A percentile compares a stretch with the other conserved stretches of the same genome.
Evolutionary conservation across 2,329 filamentous ascomycete genomes (phyloP).

Genomic region (Graphilbum fragrans): DNA sequence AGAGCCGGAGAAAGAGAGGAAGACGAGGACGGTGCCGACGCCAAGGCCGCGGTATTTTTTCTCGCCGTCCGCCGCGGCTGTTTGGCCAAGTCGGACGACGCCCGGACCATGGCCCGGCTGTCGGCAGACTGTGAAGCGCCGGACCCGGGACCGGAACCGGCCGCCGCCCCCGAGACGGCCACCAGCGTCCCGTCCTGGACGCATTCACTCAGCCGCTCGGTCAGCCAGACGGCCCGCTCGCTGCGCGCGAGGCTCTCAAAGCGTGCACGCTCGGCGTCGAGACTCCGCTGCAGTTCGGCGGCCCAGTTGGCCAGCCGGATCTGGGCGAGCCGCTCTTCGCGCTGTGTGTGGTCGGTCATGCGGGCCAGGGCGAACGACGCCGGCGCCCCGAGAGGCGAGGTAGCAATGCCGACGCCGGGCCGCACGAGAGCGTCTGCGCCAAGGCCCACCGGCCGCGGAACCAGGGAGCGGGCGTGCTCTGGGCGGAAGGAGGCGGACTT

Average conservation of each 20-base stretch:
- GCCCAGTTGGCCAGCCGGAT: slow-evolving; percentile 76
- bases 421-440: too few species aligned
- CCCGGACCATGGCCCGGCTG: too few species aligned
- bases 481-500: slow-evolving; percentile 3
- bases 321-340: slow-evolving; percentile 21
- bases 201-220: slow-evolving; percentile 53
- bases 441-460: too few species aligned
- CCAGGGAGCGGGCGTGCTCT: too few species aligned
- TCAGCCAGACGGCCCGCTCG: slow-evolving; percentile 58
- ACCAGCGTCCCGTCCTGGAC: slow-evolving; percentile 52
- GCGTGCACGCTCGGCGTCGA: slow-evolving; percentile 59
- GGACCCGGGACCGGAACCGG: not conserved
- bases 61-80: too few species aligned
- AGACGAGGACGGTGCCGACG: too few species aligned
- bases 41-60: too few species aligned
- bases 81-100: too few species aligned
- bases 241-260: slow-evolving; percentile 51
- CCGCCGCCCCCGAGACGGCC: slow-evolving; percentile 27
- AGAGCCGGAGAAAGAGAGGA: too few species aligned
- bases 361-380: slow-evolving; percentile 47
- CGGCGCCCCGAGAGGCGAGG: slow-evolving; percentile 16
- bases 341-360: slow-evolving; percentile 31
- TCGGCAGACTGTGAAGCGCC: too few species aligned
- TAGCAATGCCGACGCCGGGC: slow-evolving; percentile 5
- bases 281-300: slow-evolving; percentile 62